These are phyloP conservation scores for Venturia oleaginea DNA, from an alignment of 2,329 filamentous ascomycete genomes.

Conservation along the genomic window DNA sequence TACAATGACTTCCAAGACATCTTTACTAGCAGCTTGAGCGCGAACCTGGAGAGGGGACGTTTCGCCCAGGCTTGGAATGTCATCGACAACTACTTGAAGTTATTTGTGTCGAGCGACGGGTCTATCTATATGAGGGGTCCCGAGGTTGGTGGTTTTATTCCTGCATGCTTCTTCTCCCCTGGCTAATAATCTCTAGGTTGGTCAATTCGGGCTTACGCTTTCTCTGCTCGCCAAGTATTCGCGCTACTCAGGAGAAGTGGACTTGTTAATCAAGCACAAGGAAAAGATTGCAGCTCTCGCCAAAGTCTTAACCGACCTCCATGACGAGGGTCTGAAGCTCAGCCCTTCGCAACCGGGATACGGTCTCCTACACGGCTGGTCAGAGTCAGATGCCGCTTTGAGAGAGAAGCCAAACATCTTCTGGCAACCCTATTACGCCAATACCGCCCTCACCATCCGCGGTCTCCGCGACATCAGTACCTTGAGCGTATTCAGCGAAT, in stretches of 20 bases:
- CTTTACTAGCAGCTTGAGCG: slow-evolving; percentile 8
- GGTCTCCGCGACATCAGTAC: slow-evolving; percentile 9
- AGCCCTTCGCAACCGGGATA: not conserved
- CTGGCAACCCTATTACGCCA: slow-evolving; percentile 12
- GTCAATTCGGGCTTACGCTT: slow-evolving; percentile 11
- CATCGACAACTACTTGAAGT: slow-evolving; percentile 8
- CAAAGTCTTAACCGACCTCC: not conserved
- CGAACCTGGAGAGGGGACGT: slow-evolving; percentile 11
- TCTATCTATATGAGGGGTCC: slow-evolving; percentile 12
- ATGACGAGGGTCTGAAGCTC: slow-evolving; percentile 9
- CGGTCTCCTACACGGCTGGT: slow-evolving; percentile 12
- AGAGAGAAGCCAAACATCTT: slow-evolving; percentile 4
- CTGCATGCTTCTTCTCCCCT: not conserved
- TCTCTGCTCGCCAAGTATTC: slow-evolving; percentile 10
- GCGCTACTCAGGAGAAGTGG: slow-evolving; percentile 6
- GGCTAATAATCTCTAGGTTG: not conserved
- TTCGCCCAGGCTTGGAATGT: slow-evolving; percentile 7
- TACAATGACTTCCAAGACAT: slow-evolving; percentile 12
- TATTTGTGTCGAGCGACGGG: slow-evolving; percentile 6
- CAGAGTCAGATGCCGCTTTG: slow-evolving; percentile 2
- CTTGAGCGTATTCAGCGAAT: not conserved
- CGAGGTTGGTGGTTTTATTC: not conserved
- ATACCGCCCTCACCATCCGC: slow-evolving; percentile 8
- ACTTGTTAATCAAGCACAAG: slow-evolving; percentile 4
- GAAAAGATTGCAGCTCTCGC: slow-evolving; percentile 10